A percentile compares a stretch with the other conserved stretches of the same genome.
Conservation (phyloP, 2,329 filamentous ascomycete species). For the Sclerotinia nivalis region DNA sequence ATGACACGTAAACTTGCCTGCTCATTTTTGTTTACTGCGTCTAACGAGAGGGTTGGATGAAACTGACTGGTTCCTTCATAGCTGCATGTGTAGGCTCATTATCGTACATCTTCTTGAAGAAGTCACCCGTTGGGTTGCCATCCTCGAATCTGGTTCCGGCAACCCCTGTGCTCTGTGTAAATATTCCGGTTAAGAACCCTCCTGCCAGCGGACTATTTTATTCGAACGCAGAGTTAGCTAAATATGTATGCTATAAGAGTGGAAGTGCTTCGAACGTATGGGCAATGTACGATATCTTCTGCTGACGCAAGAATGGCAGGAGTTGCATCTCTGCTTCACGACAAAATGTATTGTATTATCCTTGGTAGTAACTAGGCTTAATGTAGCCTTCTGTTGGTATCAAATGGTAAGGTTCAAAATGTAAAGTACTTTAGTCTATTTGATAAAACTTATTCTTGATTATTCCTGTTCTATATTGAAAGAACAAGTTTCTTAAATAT, state of each 20-base stretch:
- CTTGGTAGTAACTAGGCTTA: slow-evolving; percentile 13
- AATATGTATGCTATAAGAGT: background rate
- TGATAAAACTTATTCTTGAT: too few species aligned
- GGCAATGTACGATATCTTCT: slow-evolving; percentile 17
- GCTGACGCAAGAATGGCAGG: background rate
- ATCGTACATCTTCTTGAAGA: background rate
- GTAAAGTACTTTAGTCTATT: too few species aligned
- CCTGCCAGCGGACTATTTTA: background rate
- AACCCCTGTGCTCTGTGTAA: background rate
- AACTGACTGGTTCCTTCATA: background rate
- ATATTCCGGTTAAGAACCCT: background rate
- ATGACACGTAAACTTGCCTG: too few species aligned
- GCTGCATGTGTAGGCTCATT: background rate
- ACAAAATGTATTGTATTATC: slow-evolving; percentile 3
- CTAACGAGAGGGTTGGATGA: background rate
- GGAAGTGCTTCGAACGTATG: background rate
- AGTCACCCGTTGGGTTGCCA: background rate
- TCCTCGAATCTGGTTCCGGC: background rate
- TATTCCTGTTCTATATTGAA: too few species aligned
- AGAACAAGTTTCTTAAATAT: too few species aligned
- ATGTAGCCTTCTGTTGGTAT: background rate
- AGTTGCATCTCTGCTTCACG: slow-evolving; percentile 8
- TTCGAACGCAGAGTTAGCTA: background rate
- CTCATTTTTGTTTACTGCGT: too few species aligned
- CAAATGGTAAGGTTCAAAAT: too few species aligned